Evolutionary conservation across 208 protist genomes (phyloP).

Genomic region (Crithidia thermophila): DNA sequence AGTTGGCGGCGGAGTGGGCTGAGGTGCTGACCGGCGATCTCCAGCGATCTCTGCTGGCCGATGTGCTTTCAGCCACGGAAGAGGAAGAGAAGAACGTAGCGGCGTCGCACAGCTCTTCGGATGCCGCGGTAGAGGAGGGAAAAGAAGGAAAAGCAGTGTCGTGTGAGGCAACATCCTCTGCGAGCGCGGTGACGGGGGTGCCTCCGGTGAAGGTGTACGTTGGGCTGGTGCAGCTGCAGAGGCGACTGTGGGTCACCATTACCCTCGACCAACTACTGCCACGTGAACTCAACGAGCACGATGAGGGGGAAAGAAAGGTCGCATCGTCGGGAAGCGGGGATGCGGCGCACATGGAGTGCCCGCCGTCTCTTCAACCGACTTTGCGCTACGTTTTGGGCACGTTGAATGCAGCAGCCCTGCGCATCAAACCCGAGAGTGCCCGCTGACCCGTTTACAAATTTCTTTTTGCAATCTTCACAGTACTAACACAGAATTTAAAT

Average conservation of each 20-base stretch:
- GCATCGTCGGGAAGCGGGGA: background rate
- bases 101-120: no score
- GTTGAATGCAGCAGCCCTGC: background rate
- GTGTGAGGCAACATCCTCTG: no score
- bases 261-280: slow-evolving; percentile 18
- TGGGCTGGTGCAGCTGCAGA: slow-evolving; percentile 44
- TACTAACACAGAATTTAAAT: no score
- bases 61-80: no score
- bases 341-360: no score
- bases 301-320: background rate
- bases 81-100: no score
- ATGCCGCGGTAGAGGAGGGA: background rate
- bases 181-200: no score
- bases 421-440: no score
- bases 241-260: slow-evolving; percentile 38
- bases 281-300: background rate
- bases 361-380: no score
- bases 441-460: no score
- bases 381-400: slow-evolving; percentile 4
- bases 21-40: background rate
- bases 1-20: slow-evolving; percentile 26
- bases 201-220: slow-evolving; percentile 30
- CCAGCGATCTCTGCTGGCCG: background rate
- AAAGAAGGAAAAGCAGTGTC: background rate
- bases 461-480: no score